Evolutionary conservation across 163 green algal species (phyloP), one percentile per base, ranked within the genome.

Genomic region (Scenedesmus sp.): DNA sequence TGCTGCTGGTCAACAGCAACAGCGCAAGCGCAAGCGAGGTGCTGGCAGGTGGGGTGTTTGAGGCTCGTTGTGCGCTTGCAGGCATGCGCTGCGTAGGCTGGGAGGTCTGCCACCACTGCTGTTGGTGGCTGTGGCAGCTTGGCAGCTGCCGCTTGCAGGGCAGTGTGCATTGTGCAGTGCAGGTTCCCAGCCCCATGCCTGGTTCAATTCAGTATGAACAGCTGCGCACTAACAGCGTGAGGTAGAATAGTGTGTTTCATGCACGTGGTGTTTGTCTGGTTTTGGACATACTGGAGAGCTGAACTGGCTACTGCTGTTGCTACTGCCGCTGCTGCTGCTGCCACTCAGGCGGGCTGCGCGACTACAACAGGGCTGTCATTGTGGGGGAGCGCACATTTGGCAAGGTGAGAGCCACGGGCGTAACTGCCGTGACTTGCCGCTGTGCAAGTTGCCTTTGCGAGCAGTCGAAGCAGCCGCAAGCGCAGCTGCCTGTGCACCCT

Each of bases 371-470:
- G 6, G 95, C 95, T 4, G 55, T 93, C 18, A 54, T 97, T 46
- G 79, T 97, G 6, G 96, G 96, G 20, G 93, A 96, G 92, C 88
- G 87, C 56, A 97, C 96, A 5, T 97, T 97, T 92, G 96, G 96
- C 59, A 97, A 96, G 62, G 70, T 79, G 46, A 2, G 70, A 2
- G 20, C 0, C 6, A 6, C 23, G 4, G 7, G 1, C 15, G 70
- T 52, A 52, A 13, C 1, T 4, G 3, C 5, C 13, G 70, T 10
- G 3, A 13, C 5, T 79, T 23, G 5, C 34, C 34, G 3, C 82
- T 66, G 6, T 67, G 82, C 20, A 54, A 90, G 1, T 79, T n/a
- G 74, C 5, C 52, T 8, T 66, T 66, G 13, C 0, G 8, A n/a
- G 23, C 70, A 4, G 7, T n/a, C 1, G 57, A 62, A 34, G 5